Base-by-base conservation (phyloP, 106 monocot species). In the Iris macrosiphon region DNA sequence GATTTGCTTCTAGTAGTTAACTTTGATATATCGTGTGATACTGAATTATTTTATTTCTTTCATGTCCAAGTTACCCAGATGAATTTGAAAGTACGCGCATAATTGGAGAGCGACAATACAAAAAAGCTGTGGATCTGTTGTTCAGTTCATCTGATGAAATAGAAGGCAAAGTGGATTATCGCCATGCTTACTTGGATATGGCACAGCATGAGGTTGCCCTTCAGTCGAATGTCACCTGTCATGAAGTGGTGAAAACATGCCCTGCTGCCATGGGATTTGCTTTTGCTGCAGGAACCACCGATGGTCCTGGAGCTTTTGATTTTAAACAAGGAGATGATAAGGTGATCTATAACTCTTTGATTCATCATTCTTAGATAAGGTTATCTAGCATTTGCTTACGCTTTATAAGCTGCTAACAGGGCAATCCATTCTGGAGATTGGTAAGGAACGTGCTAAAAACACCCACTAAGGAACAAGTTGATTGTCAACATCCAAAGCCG, bases 261-360 rank as follows among this genome's bases (percentile, higher is more conserved):
- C 94, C 94, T 45, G 94, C 94, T 39, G 89, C 94, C 5, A 76
- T 95, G 89, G 94, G 94, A 18, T 89, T 89, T 71, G 78, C 76
- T 40, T 85, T 95, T 85, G 94, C 94, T 62, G 94, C 94, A 32
- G 95, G 95, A 62, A 89, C 95, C 35, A 95, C 95, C 20, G 95
- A 95, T 67, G 95, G 95, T 33, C 94, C 94, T 62, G 94, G 94
- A 55, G 89, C 89, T 43, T 95, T 89, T 69, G 89, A 89, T 58
- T 95, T 95, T 32, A 71, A 52, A 62, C 94, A 95, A 79, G 89
- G 94, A 32, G 94, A 95, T 68, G 79, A 76, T 40, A 68, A 81
- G 85, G 94, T 89, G 62, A 25, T 12, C 56, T 49, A 26, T 25
- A 50, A 19, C 21, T 27, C 85, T 35, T 13, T 39, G 57, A 3